Base-by-base conservation (phyloP, 768 basidiomycete genomes). In the Lanmaoa pseudosensibilis region DNA sequence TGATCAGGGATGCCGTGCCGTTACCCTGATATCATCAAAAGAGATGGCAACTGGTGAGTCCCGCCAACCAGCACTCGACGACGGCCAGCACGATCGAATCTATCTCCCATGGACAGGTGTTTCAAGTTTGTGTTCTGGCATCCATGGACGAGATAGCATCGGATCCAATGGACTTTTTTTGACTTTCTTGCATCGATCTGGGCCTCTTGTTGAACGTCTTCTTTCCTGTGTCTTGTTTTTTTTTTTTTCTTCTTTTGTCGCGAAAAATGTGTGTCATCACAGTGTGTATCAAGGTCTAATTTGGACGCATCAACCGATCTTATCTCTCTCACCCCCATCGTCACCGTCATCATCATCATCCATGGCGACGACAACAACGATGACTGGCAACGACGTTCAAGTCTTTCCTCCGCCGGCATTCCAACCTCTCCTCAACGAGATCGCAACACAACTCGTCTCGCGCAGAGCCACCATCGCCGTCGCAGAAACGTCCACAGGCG, bases 1-100 rank as follows among this genome's bases (percentile, higher is more conserved):
- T 13, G 38, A 59, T 66, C 43, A 54, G 45, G 47, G 40, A 52
- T 3, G 54, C 50, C 2, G 45, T 68, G 27, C 44, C 65, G 19
- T n/a, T 67, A 8, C 45, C 46, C 25, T 44, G 36, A 27, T 27
- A 27, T 27, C 27, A 27, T n/a, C 4, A 4, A 27, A 6, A 4
- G 27, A 27, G 27, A 27, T 5, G 4, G 27, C 27, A 27, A 27
- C 27, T 4, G 6, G 27, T 56, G 53, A 56, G 55, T 56, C n/a
- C 27, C 6, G 13, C 32, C 37, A 16, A 18, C 33, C n/a, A 40
- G 19, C 43, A 25, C 30, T 56, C 41, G 36, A 33, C 39, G 54
- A 41, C 47, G 10, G 13, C 19, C 23, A 21, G 13, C 53, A 39
- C 43, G 32, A 46, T 55, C 53, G 33, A 44, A n/a, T n/a, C 23